Evolutionary conservation across 2,329 filamentous ascomycete genomes (phyloP).

Genomic region (Penicillium sp.): DNA sequence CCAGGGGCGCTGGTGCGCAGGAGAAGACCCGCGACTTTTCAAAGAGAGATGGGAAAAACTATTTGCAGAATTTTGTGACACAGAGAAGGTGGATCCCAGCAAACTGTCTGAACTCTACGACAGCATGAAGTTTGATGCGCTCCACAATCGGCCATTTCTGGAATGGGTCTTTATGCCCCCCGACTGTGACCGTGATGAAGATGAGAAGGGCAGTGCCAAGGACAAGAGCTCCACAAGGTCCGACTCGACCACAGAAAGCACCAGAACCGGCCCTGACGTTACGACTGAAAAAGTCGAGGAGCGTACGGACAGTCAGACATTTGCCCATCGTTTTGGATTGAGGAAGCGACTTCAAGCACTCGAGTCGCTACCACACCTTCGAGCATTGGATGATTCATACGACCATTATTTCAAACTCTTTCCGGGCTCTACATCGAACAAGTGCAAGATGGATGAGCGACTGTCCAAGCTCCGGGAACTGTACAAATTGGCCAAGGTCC

Average conservation of each 20-base stretch:
- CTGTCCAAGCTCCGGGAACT: slow-evolving; percentile 87
- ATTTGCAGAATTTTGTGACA: slow-evolving; percentile 92
- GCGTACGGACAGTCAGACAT: slow-evolving; percentile 29
- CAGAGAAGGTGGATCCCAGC: slow-evolving; percentile 96
- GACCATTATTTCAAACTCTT: slow-evolving; percentile 85
- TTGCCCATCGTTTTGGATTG: slow-evolving; percentile 45
- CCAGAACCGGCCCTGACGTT: slow-evolving; percentile 21
- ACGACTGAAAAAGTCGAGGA: slow-evolving; percentile 28
- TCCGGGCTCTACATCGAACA: slow-evolving; percentile 67
- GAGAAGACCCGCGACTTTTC: slow-evolving; percentile 91
- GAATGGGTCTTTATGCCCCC: slow-evolving; percentile 97
- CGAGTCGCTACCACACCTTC: slow-evolving; percentile 41
- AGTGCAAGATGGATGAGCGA: slow-evolving; percentile 75
- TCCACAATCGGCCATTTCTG: slow-evolving; percentile 92
- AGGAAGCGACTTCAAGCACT: slow-evolving; percentile 50
- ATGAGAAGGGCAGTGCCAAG: slow-evolving; percentile 41
- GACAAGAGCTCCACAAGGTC: slow-evolving; percentile 18
- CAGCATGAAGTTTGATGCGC: slow-evolving; percentile 98
- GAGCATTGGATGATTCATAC: slow-evolving; percentile 52
- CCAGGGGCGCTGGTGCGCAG: slow-evolving; percentile 91
- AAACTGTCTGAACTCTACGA: slow-evolving; percentile 98
- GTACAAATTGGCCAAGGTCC: slow-evolving; percentile 86
- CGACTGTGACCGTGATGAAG: slow-evolving; percentile 69
- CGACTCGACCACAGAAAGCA: slow-evolving; percentile 21
- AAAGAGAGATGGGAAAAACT: slow-evolving; percentile 97